Conservation (phyloP, 2,329 filamentous ascomycete species). For the Beauveria sp. region DNA sequence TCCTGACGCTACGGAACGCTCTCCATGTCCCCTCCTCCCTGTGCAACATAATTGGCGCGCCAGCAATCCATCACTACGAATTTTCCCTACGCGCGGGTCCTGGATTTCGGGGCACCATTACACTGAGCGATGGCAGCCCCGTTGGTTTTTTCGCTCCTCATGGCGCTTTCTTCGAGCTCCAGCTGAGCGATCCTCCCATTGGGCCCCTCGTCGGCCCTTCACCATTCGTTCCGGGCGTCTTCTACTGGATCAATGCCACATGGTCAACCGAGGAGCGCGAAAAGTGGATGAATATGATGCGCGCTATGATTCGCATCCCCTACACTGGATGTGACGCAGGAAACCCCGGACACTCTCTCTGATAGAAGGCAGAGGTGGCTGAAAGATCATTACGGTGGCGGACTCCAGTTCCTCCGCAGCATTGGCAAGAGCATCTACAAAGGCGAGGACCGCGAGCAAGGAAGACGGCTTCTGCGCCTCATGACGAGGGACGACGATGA, state of each 20-base stretch:
- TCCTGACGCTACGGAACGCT: conserved; percentile 3
- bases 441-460: conserved; percentile 29
- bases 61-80: too few species aligned
- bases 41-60: conserved; percentile 9
- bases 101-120: not conserved
- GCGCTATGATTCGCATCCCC: too few species aligned
- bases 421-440: conserved; percentile 26
- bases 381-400: conserved; percentile 22
- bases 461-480: conserved; percentile 17
- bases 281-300: not conserved
- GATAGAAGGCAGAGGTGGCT: conserved; percentile 26
- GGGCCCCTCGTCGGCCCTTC: not conserved
- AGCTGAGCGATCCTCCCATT: not conserved
- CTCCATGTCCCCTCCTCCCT: not conserved
- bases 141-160: not conserved
- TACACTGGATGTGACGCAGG: too few species aligned
- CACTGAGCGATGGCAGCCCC: not conserved
- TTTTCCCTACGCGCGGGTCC: too few species aligned
- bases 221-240: not conserved
- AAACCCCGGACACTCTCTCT: not conserved
- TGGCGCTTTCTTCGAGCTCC: not conserved
- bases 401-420: conserved; percentile 26
- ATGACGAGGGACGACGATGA: not conserved
- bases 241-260: not conserved
- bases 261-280: not conserved